Evolutionary conservation across 2,329 filamentous ascomycete species (phyloP), one percentile per base, ranked within the genome.

Genomic region (Claviceps sp.): DNA sequence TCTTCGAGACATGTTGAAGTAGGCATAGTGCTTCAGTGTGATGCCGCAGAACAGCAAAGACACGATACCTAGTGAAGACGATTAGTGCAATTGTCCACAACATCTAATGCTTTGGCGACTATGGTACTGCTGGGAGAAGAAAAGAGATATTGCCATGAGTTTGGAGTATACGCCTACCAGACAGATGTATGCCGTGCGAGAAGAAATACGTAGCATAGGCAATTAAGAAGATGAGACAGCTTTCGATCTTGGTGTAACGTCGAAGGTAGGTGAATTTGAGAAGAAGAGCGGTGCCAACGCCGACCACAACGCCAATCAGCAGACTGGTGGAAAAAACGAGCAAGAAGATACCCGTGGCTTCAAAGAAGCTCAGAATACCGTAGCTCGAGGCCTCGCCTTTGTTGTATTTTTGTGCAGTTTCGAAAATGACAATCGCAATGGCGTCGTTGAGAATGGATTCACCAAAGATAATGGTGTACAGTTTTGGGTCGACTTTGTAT

Each of bases 1-100:
- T 56, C 93, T 84, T 48, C 93, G 84, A 34, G 93, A 98, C 93
- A 98, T 98, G 73, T 98, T 98, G 76, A 97, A 96, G 71, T 98
- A 98, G 56, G 93, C 93, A 63, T 98, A 98, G 66, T 98, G 93
- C 70, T 98, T 98, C 57, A 98, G 75, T 11, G 93, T 97, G 60
- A 98, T 98, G 52, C 93, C 93, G 67, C 93, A 98, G 73, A 98
- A 98, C 1, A 98, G 76, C 54, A 98, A 75, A 24, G 93, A 95
- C 59, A 98, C 93, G 62, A 98, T 98, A 59, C 90, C 89, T 93
- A 37, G 47, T 16, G 24, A 22, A 6, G 9, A 16, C 6, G 6
- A 22, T 20, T 11, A 34, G 11, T 20, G n/a, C 9, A 44, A 13
- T 6, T 30, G 6, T 9, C 30, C 30, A 34, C 9, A 34, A 11